Percentiles rank a stretch among this genome's conserved stretches.
These are phyloP conservation scores for Claviceps fusiformis DNA, from an alignment of 2,329 filamentous ascomycete genomes.

Conservation along the genomic window DNA sequence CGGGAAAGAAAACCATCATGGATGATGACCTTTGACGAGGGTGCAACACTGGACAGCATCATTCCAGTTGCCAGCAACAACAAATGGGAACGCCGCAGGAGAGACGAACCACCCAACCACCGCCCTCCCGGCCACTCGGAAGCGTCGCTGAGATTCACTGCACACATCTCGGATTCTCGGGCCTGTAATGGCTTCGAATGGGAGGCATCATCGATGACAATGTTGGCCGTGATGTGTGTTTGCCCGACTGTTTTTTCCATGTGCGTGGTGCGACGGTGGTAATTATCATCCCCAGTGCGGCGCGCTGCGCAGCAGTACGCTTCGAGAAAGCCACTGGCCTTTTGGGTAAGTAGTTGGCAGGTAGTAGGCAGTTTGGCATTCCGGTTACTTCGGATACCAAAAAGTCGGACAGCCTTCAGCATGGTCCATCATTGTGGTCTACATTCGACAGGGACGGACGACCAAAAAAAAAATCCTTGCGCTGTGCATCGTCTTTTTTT, in stretches of 20 bases:
- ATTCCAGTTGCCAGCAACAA: constrained; percentile 7
- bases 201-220: background rate
- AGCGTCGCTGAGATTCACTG: background rate
- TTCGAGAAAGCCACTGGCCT: background rate
- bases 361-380: background rate
- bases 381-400: background rate
- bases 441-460: background rate
- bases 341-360: background rate
- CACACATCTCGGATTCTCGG: background rate
- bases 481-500: background rate
- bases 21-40: background rate
- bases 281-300: background rate
- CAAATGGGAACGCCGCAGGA: constrained; percentile 4
- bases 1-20: background rate
- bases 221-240: background rate
- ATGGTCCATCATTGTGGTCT: background rate
- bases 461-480: background rate
- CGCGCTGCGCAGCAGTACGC: background rate
- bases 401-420: background rate
- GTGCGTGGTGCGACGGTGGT: background rate
- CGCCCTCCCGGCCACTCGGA: background rate
- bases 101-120: background rate
- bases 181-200: background rate
- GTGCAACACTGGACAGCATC: background rate
- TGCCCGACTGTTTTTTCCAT: background rate